Percentiles rank a stretch among this genome's conserved stretches.
These are phyloP conservation scores for Coemansia sp. DNA, from an alignment of 192 early-diverging fungal genomes.

Conservation along the genomic window DNA sequence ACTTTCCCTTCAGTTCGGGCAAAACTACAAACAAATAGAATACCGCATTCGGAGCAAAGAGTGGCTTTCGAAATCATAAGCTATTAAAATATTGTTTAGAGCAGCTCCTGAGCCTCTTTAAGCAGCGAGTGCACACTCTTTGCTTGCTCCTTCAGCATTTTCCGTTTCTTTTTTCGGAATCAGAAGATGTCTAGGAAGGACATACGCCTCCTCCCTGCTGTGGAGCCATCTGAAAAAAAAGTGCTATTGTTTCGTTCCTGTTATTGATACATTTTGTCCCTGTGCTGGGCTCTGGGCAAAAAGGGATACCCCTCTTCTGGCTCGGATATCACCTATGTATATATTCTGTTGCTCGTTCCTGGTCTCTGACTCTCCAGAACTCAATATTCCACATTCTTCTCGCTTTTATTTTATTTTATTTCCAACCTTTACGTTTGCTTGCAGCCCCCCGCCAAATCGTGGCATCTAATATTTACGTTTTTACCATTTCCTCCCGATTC, in stretches of 20 bases:
- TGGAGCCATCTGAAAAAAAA: background rate
- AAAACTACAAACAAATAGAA: background rate
- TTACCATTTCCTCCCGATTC: background rate
- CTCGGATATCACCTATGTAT: slow-evolving; percentile 1
- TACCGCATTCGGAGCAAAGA: background rate
- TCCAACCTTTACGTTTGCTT: background rate
- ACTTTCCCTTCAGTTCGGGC: no score
- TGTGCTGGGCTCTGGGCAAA: background rate
- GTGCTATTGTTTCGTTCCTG: background rate
- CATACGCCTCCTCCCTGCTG: background rate
- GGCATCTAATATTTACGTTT: slow-evolving; percentile 2
- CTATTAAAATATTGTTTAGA: background rate
- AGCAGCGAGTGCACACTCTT: background rate
- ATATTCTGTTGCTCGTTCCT: background rate
- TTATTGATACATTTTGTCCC: background rate
- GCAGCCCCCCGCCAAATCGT: background rate
- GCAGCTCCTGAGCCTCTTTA: background rate
- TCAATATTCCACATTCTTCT: background rate
- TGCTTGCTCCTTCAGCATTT: background rate
- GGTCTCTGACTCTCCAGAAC: background rate
- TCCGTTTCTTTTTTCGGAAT: background rate
- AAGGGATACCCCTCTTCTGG: background rate
- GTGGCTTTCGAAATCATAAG: slow-evolving; percentile 3
- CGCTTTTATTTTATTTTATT: background rate
- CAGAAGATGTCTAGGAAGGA: no score